Percentiles rank a stretch among this genome's conserved stretches.
These are phyloP conservation scores for Lathyrus oleraceus DNA, from an alignment of 306 rosid genomes.

Conservation along the genomic window DNA sequence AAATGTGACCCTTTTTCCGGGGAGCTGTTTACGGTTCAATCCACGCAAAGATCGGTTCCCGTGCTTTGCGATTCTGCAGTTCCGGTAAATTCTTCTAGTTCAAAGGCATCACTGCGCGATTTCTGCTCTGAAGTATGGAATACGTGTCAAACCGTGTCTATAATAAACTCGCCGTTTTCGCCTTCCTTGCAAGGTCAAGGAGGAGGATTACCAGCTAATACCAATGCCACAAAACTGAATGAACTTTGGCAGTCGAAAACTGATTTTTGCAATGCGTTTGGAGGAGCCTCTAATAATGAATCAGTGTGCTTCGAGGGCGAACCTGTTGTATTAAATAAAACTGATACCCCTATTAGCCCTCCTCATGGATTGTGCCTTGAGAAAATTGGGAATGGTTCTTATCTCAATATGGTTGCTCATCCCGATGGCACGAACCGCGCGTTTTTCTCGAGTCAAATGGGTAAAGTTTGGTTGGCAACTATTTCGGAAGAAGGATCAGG, in stretches of 20 bases:
- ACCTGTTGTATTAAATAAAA: constrained; percentile 61
- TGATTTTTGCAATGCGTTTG: constrained; percentile 79
- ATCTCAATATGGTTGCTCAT: constrained; percentile 84
- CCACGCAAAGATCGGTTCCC: constrained; percentile 70
- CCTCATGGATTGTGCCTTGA: constrained; percentile 88
- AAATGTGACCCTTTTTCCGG: constrained; percentile 91
- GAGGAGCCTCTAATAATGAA: constrained; percentile 61
- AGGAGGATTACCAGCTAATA: constrained; percentile 45
- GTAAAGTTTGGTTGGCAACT: constrained; percentile 80
- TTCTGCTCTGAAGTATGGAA: constrained; percentile 83
- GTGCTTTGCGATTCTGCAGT: constrained; percentile 77
- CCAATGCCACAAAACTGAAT: constrained; percentile 55
- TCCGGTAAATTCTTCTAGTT: constrained; percentile 67
- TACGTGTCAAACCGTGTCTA: constrained; percentile 72
- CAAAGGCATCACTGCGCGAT: constrained; percentile 49
- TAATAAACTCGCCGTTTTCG: constrained; percentile 80
- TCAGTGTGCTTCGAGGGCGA: constrained; percentile 79
- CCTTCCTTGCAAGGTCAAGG: constrained; percentile 65
- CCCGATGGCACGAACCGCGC: constrained; percentile 96
- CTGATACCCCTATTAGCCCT: constrained; percentile 42
- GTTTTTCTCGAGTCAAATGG: constrained; percentile 76
- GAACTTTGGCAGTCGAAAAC: constrained; percentile 78
- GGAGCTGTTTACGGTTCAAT: constrained; percentile 57
- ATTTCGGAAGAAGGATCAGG: constrained; percentile 77
- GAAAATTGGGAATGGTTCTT: constrained; percentile 91